Evolutionary conservation across 352 stramenopile species (phyloP), one percentile per base, ranked within the genome.

Genomic region (Globisporangium nagaii): DNA sequence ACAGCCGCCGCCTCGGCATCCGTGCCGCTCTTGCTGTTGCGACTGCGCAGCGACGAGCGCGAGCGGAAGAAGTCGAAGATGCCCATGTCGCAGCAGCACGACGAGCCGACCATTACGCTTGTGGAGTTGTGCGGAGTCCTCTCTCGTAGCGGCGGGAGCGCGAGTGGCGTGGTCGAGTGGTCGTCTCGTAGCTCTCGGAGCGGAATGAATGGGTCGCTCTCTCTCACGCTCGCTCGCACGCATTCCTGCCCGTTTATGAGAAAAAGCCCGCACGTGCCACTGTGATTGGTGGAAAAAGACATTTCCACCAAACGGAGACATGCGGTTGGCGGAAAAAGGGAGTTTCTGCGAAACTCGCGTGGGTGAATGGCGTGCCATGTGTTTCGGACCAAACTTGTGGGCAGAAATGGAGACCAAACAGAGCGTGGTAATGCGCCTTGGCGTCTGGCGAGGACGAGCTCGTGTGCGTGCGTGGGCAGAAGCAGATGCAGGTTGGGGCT

Each of bases 61-160:
- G 71, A 74, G 47, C 77, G 75, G 68, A 90, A 90, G 55, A 90
- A 90, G 68, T 90, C 77, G 44, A 90, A 87, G 61, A 90, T 47
- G 2, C 80, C 80, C 63, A 90, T 74, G 25, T 73, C 69, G 50
- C 59, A 65, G 31, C 46, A 43, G 47, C 47, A 54, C 6, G 42
- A 46, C 32, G 32, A 41, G 17, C 22, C 24, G 25, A n/a, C 12
- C 31, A 51, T 53, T 11, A 20, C 15, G 30, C 12, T 24, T 13
- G 5, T 34, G 4, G 11, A 4, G 9, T 6, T 43, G 11, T 27
- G n/a, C 2, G 37, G 10, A 12, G 20, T 30, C 19, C 20, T 46
- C 40, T 27, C 40, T 25, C 15, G 17, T 15, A 20, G 24, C 13
- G 13, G 15, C 28, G 3, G 25, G n/a, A n/a, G n/a, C n/a, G n/a